These are phyloP conservation scores for Amylostereum chailletii DNA, from an alignment of 1,284 basidiomycete genomes.

Conservation along the genomic window DNA sequence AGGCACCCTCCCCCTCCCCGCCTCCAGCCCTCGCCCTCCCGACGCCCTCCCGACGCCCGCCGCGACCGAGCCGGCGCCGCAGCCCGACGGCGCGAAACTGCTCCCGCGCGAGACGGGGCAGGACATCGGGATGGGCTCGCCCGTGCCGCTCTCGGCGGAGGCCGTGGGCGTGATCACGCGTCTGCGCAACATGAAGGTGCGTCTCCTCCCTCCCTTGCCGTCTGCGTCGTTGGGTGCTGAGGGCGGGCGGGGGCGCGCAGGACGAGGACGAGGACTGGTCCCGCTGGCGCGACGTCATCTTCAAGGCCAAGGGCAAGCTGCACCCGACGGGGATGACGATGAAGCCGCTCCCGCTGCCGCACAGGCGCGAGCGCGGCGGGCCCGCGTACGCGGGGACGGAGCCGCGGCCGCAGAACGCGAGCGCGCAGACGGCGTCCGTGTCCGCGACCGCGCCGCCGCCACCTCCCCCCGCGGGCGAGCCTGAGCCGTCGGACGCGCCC, in stretches of 20 bases:
- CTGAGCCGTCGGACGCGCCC: background rate
- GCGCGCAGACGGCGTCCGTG: background rate
- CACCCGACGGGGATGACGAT: conserved; percentile 39
- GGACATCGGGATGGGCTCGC: conserved; percentile 86
- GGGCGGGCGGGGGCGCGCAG: conserved; percentile 31
- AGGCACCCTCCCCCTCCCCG: background rate
- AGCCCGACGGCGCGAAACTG: conserved; percentile 24
- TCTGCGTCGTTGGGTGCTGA: no score
- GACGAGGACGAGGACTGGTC: conserved; percentile 93
- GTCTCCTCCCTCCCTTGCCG: no score
- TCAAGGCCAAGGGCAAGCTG: conserved; percentile 58
- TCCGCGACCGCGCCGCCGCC: background rate
- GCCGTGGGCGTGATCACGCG: conserved; percentile 79
- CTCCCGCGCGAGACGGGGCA: conserved; percentile 76
- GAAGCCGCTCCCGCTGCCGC: conserved; percentile 47
- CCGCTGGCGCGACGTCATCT: conserved; percentile 79
- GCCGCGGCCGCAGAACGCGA: background rate
- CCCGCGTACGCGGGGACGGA: conserved; percentile 18
- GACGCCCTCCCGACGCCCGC: no score
- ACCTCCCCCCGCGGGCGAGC: background rate
- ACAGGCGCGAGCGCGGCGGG: conserved; percentile 47
- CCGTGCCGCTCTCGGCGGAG: conserved; percentile 77
- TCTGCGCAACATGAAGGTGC: conserved; percentile 80
- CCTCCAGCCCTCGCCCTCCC: background rate
- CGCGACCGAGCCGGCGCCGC: background rate